phyloP scores from a whole-genome alignment of 768 basidiomycete genomes.

The Tylopilus cervinicoccineus region DNA sequence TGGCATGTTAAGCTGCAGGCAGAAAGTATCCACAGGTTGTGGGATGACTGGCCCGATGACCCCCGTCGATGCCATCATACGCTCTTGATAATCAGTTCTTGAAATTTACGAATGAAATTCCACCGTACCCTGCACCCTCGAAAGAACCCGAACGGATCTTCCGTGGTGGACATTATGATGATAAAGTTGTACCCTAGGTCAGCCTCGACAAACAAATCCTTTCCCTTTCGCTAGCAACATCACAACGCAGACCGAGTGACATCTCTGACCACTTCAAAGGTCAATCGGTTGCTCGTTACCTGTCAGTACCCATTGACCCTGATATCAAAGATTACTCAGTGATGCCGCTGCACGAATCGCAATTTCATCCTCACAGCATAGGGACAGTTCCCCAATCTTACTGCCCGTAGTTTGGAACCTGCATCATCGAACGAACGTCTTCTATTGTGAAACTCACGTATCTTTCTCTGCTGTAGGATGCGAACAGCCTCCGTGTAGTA shows the following conservation, averaged over 20 bases:
- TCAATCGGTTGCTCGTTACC: slow-evolving; percentile 1
- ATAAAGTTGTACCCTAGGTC: too few species aligned
- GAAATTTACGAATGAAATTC: too few species aligned
- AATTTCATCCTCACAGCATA: slow-evolving; percentile 39
- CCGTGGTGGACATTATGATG: too few species aligned
- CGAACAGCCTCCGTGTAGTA: background rate
- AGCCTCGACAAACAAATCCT: too few species aligned
- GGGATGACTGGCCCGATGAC: too few species aligned
- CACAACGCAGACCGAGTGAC: slow-evolving; percentile 4
- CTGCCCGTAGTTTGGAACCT: slow-evolving; percentile 42
- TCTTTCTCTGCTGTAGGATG: slow-evolving; percentile 4
- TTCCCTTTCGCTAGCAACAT: too few species aligned
- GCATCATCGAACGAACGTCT: slow-evolving; percentile 51
- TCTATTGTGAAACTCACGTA: slow-evolving; percentile 34
- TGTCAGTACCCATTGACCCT: slow-evolving; percentile 25
- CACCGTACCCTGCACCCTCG: too few species aligned
- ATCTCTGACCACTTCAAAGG: slow-evolving; percentile 26
- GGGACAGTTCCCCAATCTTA: slow-evolving; percentile 42
- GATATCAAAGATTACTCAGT: background rate
- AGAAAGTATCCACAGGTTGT: too few species aligned
- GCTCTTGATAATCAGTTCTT: too few species aligned
- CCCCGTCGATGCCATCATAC: too few species aligned
- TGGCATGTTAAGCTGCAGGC: too few species aligned
- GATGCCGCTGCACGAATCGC: background rate
- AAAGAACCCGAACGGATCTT: too few species aligned